phyloP scores from a whole-genome alignment of 352 stramenopile species.

The Phytophthora kernoviae region DNA sequence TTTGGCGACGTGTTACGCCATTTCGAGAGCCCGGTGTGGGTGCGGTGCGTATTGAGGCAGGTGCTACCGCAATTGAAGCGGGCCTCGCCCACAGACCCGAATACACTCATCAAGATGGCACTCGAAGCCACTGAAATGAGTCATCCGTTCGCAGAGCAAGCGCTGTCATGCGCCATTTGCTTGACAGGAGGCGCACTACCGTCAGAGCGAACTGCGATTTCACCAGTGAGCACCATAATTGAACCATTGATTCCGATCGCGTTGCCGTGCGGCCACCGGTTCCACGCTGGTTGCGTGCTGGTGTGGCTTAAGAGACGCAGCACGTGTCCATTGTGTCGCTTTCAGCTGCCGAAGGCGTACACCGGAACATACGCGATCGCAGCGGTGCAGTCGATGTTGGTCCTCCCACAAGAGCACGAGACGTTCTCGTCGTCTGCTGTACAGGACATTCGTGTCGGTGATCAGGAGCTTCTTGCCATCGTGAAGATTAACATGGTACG shows the following conservation, averaged over 20 bases:
- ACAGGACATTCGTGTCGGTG: constrained; percentile 32
- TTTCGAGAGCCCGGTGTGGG: constrained; percentile 22
- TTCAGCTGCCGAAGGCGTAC: constrained; percentile 82
- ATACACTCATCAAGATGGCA: constrained; percentile 32
- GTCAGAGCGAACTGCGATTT: constrained; percentile 19
- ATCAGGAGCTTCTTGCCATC: constrained; percentile 44
- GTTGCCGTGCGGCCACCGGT: constrained; percentile 91
- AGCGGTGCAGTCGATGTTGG: constrained; percentile 62
- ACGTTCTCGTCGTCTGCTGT: constrained; percentile 41
- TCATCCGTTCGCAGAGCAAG: constrained; percentile 11
- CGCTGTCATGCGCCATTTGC: constrained; percentile 86
- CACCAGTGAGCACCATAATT: constrained; percentile 37
- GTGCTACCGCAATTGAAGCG: constrained; percentile 25
- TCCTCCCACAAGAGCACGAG: constrained; percentile 52
- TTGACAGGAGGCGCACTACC: constrained; percentile 59
- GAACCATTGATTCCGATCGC: constrained; percentile 20
- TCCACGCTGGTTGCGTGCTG: constrained; percentile 91
- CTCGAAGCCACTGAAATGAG: constrained; percentile 17
- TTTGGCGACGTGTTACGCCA: constrained; percentile 21
- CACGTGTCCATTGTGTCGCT: constrained; percentile 93
- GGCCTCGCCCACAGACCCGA: constrained; percentile 19
- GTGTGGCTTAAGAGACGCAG: constrained; percentile 91
- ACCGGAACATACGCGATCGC: constrained; percentile 66
- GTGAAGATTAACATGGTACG: constrained; percentile 69
- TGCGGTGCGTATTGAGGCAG: constrained; percentile 19